A percentile compares a stretch with the other conserved stretches of the same genome.
Conservation (phyloP, 2,329 filamentous ascomycete genomes). For the Colletotrichum euphorbiae region DNA sequence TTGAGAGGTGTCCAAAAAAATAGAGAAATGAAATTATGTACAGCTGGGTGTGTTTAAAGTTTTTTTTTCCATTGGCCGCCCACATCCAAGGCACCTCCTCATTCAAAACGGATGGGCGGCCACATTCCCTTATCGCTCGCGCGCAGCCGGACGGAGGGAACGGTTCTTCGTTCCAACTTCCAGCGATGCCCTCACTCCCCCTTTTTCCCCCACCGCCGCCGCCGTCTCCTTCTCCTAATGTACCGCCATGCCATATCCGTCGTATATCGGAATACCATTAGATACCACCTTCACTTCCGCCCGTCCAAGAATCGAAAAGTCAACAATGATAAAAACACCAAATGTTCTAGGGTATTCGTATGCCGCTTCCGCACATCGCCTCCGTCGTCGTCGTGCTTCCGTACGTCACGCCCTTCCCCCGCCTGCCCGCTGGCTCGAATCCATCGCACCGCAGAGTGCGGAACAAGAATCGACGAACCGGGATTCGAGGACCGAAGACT, state of each 20-base stretch:
- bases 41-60: conserved; percentile 20
- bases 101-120: conserved; percentile 1
- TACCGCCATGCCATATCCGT: too few relatives aligned
- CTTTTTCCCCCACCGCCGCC: not conserved
- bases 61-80: not conserved
- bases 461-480: not conserved
- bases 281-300: not conserved
- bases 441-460: not conserved
- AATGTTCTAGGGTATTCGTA: conserved; percentile 37
- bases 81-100: conserved; percentile 1
- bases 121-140: conserved; percentile 12
- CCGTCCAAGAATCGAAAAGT: conserved; percentile 27
- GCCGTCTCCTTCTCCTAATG: not conserved
- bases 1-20: not conserved
- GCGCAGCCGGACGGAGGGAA: conserved; percentile 1
- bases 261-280: conserved; percentile 2
- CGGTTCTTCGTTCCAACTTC: not conserved
- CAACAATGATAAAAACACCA: not conserved
- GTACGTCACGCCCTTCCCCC: not conserved
- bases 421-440: not conserved
- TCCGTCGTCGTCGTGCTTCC: conserved; percentile 14
- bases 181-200: not conserved
- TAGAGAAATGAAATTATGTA: conserved; percentile 38
- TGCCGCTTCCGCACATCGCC: conserved; percentile 25
- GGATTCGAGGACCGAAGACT: too few relatives aligned